Base-by-base conservation (phyloP, 2,329 filamentous ascomycete species). In the Triangularia verruculosa region DNA sequence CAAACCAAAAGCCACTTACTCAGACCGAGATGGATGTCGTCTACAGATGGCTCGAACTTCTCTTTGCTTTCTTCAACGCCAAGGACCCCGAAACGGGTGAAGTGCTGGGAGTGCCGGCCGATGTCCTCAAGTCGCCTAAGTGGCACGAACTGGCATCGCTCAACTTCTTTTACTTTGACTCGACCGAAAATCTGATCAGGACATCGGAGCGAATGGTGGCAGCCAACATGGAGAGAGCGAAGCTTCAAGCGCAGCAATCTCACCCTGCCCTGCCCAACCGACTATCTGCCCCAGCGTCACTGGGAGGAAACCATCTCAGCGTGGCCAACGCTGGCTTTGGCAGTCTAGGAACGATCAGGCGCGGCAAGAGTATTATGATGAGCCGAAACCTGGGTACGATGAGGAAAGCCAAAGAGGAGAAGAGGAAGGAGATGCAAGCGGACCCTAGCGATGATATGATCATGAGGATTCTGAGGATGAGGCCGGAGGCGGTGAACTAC, bases 401-500 rank as follows among this genome's bases (percentile, higher is more conserved):
- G 93, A 89, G 88, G 70, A 92, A 94, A 74, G 93, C 91, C 47
- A 98, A 98, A 77, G 93, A 97, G 75, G 94, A 97, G 77, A 97
- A 96, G 80, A 85, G 95, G 67, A 93, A 93, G 71, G 94, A 98
- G 75, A 92, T 93, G 1, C 95, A 99, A 74, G 94, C 95, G 1
- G 95, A 98, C 74, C 94, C 95, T 1, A 97, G 90, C 74, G 95
- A 99, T 76, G 95, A 99, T 74, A 98, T 98, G 91, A 98, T 99
- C 69, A 77, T 99, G 71, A 85, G 95, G 20, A 99, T 99, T 68
- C 78, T 99, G 69, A 85, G 95, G 59, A 99, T 99, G 95, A 83
- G 95, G 61, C 92, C 93, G 2, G 95, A 98, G 78, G 95, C 95
- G 2, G 85, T 88, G 57, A 80, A 86, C 32, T 99, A 99, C 77